These are phyloP conservation scores for Globisporangium camurandrum DNA, from an alignment of 352 stramenopile genomes.

Conservation along the genomic window DNA sequence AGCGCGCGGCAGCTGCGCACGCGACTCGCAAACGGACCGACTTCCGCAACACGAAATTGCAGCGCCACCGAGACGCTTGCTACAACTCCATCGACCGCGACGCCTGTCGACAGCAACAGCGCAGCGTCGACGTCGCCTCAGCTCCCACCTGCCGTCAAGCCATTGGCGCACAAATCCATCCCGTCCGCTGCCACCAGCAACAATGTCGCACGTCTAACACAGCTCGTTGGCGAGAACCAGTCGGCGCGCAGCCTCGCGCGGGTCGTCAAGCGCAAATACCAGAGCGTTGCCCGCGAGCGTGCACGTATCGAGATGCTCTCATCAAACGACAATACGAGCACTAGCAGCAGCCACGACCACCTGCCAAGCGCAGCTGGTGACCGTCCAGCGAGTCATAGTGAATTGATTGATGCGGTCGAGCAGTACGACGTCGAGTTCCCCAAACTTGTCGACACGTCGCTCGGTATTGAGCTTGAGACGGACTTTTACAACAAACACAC, in stretches of 20 bases:
- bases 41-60: not conserved
- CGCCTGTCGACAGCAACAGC: not conserved
- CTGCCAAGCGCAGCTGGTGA: not conserved
- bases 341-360: not conserved
- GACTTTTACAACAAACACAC: slow-evolving; percentile 48
- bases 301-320: slow-evolving; percentile 8
- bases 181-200: not conserved
- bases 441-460: slow-evolving; percentile 2
- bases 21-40: not conserved
- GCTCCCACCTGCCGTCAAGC: not conserved
- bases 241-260: slow-evolving; percentile 22
- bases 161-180: not conserved
- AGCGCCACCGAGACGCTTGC: too few relatives aligned
- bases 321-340: slow-evolving; percentile 2
- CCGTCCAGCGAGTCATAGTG: slow-evolving; percentile 18
- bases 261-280: slow-evolving; percentile 34
- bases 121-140: not conserved
- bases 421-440: slow-evolving; percentile 54
- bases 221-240: slow-evolving; percentile 29
- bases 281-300: slow-evolving; percentile 28
- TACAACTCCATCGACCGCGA: not conserved
- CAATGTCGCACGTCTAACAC: slow-evolving; percentile 10
- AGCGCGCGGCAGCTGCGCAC: not conserved
- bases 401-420: slow-evolving; percentile 25
- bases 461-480: slow-evolving; percentile 52